phyloP scores from a whole-genome alignment of 2,329 filamentous ascomycete genomes.

The Cladophialophora exuberans region DNA sequence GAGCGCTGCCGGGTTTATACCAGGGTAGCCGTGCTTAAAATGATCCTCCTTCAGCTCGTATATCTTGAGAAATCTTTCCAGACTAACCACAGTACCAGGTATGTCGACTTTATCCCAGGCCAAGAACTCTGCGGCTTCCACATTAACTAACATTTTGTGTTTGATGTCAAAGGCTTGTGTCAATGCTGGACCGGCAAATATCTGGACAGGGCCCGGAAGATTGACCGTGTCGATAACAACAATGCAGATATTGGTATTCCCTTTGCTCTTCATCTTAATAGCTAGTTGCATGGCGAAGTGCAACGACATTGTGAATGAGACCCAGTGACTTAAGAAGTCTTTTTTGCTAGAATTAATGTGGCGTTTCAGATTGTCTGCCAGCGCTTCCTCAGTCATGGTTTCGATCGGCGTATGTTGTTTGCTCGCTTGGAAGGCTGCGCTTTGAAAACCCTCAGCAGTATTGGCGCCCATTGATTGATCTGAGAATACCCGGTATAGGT shows the following conservation, averaged over 20 bases:
- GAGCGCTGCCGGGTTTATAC: not conserved
- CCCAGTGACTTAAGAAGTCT: constrained; percentile 5
- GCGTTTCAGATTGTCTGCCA: not conserved
- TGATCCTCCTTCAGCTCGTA: not conserved
- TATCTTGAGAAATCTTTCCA: not conserved
- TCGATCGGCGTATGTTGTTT: constrained; percentile 1
- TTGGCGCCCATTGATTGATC: not conserved
- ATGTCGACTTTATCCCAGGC: not conserved
- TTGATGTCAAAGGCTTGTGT: not conserved
- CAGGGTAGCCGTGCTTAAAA: not conserved
- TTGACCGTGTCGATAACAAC: not conserved
- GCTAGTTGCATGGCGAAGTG: not conserved
- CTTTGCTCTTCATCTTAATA: not conserved
- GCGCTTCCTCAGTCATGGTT: constrained; percentile 1
- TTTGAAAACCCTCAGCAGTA: not conserved
- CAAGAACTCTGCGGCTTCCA: not conserved
- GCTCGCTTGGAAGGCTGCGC: constrained; percentile 1
- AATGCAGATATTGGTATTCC: not conserved
- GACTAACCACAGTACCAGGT: not conserved
- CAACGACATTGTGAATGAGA: constrained; percentile 11
- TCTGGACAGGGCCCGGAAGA: not conserved
- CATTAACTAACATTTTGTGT: not conserved
- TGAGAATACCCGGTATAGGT: not conserved
- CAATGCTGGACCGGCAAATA: not conserved
- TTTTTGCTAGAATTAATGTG: not conserved